Conservation (phyloP, 1,284 basidiomycete species). For the Rhodotorula sp. region DNA sequence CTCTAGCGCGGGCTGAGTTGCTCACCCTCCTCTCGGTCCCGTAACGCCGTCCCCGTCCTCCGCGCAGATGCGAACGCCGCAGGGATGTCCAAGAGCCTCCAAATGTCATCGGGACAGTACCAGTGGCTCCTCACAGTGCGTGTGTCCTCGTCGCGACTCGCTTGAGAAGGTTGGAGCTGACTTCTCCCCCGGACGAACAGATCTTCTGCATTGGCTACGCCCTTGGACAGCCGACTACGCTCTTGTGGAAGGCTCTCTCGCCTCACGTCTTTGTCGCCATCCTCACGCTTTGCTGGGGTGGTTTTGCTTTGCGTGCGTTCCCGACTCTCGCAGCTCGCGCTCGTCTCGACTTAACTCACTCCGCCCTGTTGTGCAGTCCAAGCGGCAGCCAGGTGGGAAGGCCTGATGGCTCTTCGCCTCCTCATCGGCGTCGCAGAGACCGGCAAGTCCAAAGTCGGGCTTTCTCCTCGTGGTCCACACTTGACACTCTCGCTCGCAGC, state of each 20-base stretch:
- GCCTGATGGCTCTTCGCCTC: slow-evolving; percentile 44
- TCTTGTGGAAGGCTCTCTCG: slow-evolving; percentile 43
- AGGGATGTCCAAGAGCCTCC: slow-evolving; percentile 40
- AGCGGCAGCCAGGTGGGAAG: slow-evolving; percentile 41
- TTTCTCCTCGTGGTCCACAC: background rate
- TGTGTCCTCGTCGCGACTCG: slow-evolving; percentile 12
- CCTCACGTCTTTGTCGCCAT: slow-evolving; percentile 41
- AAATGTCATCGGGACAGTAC: slow-evolving; percentile 41
- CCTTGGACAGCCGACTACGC: slow-evolving; percentile 37
- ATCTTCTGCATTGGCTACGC: slow-evolving; percentile 43
- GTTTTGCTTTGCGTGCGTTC: slow-evolving; percentile 6
- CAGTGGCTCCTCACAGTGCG: slow-evolving; percentile 43
- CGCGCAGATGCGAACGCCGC: slow-evolving; percentile 25
- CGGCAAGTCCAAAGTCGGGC: background rate
- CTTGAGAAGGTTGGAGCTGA: background rate
- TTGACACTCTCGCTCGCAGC: background rate
- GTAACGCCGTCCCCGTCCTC: background rate
- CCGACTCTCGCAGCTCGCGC: background rate
- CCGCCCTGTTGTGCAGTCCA: slow-evolving; percentile 37
- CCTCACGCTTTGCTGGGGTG: slow-evolving; percentile 44
- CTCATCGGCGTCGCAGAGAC: slow-evolving; percentile 44
- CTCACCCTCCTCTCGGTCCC: no score
- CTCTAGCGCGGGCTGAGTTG: no score
- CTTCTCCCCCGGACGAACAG: background rate
- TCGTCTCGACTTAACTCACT: no score